These are phyloP conservation scores for Scheffersomyces insectosa DNA, from an alignment of 1,139 yeast species.

Conservation along the genomic window DNA sequence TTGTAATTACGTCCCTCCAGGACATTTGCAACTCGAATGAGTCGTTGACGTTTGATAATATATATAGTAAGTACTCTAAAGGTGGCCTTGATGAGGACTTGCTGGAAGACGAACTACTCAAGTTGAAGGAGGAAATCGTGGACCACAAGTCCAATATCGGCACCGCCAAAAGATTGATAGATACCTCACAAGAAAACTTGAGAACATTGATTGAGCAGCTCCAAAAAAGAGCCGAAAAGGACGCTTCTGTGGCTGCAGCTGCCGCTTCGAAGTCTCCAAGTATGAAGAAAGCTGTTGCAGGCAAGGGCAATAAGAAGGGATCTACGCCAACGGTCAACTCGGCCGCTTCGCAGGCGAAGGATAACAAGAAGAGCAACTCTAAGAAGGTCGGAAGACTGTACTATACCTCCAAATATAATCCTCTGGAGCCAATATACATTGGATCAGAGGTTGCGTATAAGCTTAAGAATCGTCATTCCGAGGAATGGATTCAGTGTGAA, in stretches of 20 bases:
- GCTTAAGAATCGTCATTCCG: slow-evolving; percentile 63
- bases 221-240: slow-evolving; percentile 14
- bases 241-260: slow-evolving; percentile 5
- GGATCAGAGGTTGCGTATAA: slow-evolving; percentile 91
- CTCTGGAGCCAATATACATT: slow-evolving; percentile 58
- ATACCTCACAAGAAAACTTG: slow-evolving; percentile 42
- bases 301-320: slow-evolving; percentile 8
- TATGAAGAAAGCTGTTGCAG: slow-evolving; percentile 1
- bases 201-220: slow-evolving; percentile 31
- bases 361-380: slow-evolving; percentile 22
- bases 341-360: slow-evolving; percentile 1
- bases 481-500: slow-evolving; percentile 97
- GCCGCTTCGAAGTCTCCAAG: slow-evolving; percentile 1
- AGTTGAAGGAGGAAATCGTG: slow-evolving; percentile 40
- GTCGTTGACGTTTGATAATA: slow-evolving; percentile 50
- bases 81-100: slow-evolving; percentile 20
- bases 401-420: slow-evolving; percentile 51
- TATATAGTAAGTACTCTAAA: slow-evolving; percentile 28
- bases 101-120: slow-evolving; percentile 39
- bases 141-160: slow-evolving; percentile 61
- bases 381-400: slow-evolving; percentile 42
- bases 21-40: slow-evolving; percentile 67
- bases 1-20: slow-evolving; percentile 63
- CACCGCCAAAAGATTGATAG: slow-evolving; percentile 51
- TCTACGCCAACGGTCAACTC: not conserved